Evolutionary conservation across 768 basidiomycete genomes (phyloP).

Genomic region (Calocybe gangraenosa): DNA sequence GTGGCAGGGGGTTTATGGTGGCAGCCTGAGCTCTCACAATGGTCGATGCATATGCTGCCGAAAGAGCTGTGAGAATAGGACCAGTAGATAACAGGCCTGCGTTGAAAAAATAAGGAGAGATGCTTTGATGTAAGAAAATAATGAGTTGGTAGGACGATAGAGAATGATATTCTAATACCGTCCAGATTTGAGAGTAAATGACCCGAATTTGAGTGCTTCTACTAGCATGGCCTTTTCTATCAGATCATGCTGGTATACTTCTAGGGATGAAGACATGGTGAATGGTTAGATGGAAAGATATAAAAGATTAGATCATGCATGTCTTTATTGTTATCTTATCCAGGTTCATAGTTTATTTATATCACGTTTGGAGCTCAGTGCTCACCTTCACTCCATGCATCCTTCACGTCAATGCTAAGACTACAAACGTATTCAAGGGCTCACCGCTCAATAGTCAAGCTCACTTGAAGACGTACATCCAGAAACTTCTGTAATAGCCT

Average conservation of each 20-base stretch:
- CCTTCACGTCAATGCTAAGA: too few species aligned
- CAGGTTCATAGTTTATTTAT: too few species aligned
- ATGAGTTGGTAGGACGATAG: background rate
- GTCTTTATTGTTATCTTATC: too few species aligned
- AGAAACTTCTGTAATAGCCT: too few species aligned
- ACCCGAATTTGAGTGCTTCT: conserved; percentile 84
- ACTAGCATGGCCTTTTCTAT: conserved; percentile 65
- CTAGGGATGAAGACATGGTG: conserved; percentile 29
- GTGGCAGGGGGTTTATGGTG: conserved; percentile 27
- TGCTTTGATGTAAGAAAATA: conserved; percentile 31
- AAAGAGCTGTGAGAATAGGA: conserved; percentile 69
- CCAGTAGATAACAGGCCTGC: conserved; percentile 86
- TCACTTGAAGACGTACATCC: too few species aligned
- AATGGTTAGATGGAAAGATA: background rate
- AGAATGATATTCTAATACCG: conserved; percentile 48
- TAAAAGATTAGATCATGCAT: too few species aligned
- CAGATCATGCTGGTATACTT: conserved; percentile 56
- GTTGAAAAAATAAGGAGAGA: conserved; percentile 98
- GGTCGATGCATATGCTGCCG: conserved; percentile 79
- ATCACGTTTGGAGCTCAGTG: background rate
- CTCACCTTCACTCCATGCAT: background rate
- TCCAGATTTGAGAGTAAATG: conserved; percentile 93
- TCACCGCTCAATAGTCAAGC: too few species aligned
- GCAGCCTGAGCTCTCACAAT: conserved; percentile 51
- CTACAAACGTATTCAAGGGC: too few species aligned